Evolutionary conservation across 768 basidiomycete species (phyloP), one percentile per base, ranked within the genome.

Genomic region (Pleurotus platypus): DNA sequence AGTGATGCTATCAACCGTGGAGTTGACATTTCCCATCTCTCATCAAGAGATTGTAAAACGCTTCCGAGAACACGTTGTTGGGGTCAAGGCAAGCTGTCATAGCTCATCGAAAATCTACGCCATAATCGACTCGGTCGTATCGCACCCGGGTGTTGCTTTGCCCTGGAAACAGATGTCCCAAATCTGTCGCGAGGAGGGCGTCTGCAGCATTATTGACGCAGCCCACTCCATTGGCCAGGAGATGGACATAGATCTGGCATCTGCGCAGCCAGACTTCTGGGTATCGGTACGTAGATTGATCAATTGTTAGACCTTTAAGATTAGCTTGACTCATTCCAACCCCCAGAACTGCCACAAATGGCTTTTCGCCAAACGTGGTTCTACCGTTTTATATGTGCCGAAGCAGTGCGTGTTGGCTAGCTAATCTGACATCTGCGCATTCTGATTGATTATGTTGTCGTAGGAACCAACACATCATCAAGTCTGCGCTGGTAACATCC

Each of bases 141-240:
- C 85, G 7, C 75, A 72, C 37, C 90, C 90, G 0, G 89, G 85
- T 0, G 74, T 80, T 5, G 65, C 72, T 2, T 69, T 89, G 57
- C 91, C 91, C 1, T 92, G 89, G 91, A 74, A 84, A 66, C 79
- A 82, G 57, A 77, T 92, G 67, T 83, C 87, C 1, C 66, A 75
- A 2, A 71, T 90, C n/a, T 87, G 86, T 65, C 74, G 77, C 53
- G 77, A 85, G 60, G 84, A 85, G 58, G 81, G 80, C 2, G 77
- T 86, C 3, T 78, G 79, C 64, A 85, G 78, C 30, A 66, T 92
- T 12, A 71, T 93, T 5, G 91, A 93, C 63, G 91, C 79, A 1
- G 91, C 91, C 5, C 91, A 93, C 64, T 80, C 83, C 3, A 80
- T 93, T 40, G 91, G 91, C 0, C 89, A 89, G 62, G 83, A 90